Evolutionary conservation across 768 basidiomycete species (phyloP).

Genomic region (Leccinum variicolor): DNA sequence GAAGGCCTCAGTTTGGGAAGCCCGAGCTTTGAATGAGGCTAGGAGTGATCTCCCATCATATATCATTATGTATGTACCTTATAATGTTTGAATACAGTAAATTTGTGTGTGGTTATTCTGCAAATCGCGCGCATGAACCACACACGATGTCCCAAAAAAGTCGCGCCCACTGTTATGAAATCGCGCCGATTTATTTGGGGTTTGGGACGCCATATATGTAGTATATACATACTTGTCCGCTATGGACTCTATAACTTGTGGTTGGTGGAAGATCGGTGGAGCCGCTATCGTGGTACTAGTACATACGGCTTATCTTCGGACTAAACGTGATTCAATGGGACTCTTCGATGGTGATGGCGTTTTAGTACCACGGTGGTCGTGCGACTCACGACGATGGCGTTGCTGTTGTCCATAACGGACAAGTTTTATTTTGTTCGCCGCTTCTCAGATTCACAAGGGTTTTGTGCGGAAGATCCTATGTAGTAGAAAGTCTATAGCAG

Average conservation of each 20-base stretch:
- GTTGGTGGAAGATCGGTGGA: neutral
- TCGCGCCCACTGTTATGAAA: too few species aligned
- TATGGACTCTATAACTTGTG: conserved; percentile 6
- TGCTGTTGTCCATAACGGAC: neutral
- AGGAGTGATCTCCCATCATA: too few species aligned
- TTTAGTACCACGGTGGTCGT: neutral
- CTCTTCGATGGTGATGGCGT: neutral
- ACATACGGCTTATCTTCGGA: neutral
- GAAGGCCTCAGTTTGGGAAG: too few species aligned
- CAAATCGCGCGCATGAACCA: too few species aligned
- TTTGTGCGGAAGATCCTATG: neutral
- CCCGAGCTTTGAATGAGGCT: too few species aligned
- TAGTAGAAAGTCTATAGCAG: neutral
- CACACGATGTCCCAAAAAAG: too few species aligned
- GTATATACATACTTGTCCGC: conserved; percentile 4
- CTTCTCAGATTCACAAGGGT: neutral
- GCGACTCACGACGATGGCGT: neutral
- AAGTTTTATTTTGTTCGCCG: neutral
- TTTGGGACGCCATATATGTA: neutral
- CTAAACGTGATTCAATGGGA: neutral
- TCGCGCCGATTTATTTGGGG: too few species aligned
- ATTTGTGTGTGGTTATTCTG: too few species aligned
- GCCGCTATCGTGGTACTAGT: neutral
- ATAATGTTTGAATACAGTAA: too few species aligned
- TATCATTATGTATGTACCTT: too few species aligned